Base-by-base conservation (phyloP, 2,329 filamentous ascomycete genomes). In the Stromatinia cepivora region DNA sequence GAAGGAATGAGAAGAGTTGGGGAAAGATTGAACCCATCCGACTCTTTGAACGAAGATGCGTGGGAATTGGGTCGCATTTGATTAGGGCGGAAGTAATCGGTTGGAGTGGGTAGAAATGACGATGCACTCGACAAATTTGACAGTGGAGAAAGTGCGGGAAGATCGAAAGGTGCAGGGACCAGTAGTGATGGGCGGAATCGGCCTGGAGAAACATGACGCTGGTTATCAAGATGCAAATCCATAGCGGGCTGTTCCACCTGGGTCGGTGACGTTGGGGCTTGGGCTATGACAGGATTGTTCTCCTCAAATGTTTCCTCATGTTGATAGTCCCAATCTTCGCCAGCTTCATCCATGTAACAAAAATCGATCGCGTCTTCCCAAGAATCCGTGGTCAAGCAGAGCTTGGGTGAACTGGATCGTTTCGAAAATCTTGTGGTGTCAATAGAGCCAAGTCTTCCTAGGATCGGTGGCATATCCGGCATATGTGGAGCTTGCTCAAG, bases 331-430 rank as follows among this genome's bases (percentile, higher is more conserved):
- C 87, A 90, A 77, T 90, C 82, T 10, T 87, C 88, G 77, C 90
- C 88, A 17, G 84, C 87, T 72, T 88, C 88, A 73, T 91, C 86
- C 72, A 90, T 88, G 75, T 91, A 91, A 76, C 87, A 90, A 78
- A 90, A 91, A 76, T 91, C 88, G 71, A 91, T 90, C 71, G 87
- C 87, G 66, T 89, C 87, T 74, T 91, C 88, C 88, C 88, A 91
- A 73, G 81, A 79, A 59, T 88, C 73, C 4, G n/a, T 57, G 7
- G 61, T 46, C 15, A 64, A 25, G 17, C 34, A n/a, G 34, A 45
- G 48, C 20, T 54, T 63, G 11, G 48, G 28, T 22, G 66, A 54
- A 48, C 15, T 31, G 48, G 20, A 25, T 53, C 52, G 8, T 65
- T 66, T 31, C 9, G 42, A 59, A 36, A 59, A 59, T 46, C 52